Conservation (phyloP, 1,139 yeast species). For the Blastobotrys persicus region DNA sequence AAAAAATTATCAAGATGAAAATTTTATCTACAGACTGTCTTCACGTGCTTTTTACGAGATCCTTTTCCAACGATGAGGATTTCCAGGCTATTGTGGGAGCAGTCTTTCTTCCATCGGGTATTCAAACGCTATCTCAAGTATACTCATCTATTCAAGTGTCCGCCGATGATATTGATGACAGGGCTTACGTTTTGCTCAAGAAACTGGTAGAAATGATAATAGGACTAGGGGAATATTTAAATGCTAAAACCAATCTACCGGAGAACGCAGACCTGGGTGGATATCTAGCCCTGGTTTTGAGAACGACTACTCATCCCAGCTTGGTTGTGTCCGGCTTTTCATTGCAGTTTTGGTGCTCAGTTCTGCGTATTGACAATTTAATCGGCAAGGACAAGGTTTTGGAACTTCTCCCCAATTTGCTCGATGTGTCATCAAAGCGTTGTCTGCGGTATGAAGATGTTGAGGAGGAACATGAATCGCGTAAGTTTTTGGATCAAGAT, state of each 20-base stretch:
- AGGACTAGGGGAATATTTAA: slow-evolving; percentile 76
- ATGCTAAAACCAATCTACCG: slow-evolving; percentile 40
- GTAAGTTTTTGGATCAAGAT: slow-evolving; percentile 70
- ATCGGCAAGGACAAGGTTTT: slow-evolving; percentile 46
- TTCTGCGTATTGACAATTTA: slow-evolving; percentile 76
- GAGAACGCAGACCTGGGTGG: slow-evolving; percentile 56
- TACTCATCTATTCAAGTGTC: slow-evolving; percentile 55
- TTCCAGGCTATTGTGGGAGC: slow-evolving; percentile 77
- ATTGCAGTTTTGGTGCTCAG: slow-evolving; percentile 91
- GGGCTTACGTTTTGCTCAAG: slow-evolving; percentile 71
- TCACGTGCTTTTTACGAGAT: slow-evolving; percentile 82
- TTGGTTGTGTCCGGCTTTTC: slow-evolving; percentile 89
- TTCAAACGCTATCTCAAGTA: slow-evolving; percentile 61
- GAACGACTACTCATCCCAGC: slow-evolving; percentile 81
- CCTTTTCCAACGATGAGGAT: slow-evolving; percentile 67
- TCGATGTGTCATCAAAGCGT: slow-evolving; percentile 77
- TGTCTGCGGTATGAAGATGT: slow-evolving; percentile 70
- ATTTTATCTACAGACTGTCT: slow-evolving; percentile 88
- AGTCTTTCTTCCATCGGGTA: slow-evolving; percentile 70
- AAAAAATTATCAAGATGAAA: slow-evolving; percentile 58
- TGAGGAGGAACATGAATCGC: slow-evolving; percentile 62
- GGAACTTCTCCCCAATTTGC: slow-evolving; percentile 58
- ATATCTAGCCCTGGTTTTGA: slow-evolving; percentile 70
- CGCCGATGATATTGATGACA: slow-evolving; percentile 71
- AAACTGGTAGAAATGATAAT: slow-evolving; percentile 93